phyloP scores from a whole-genome alignment of 2,329 filamentous ascomycete species.

The Colletotrichum liaoningense region DNA sequence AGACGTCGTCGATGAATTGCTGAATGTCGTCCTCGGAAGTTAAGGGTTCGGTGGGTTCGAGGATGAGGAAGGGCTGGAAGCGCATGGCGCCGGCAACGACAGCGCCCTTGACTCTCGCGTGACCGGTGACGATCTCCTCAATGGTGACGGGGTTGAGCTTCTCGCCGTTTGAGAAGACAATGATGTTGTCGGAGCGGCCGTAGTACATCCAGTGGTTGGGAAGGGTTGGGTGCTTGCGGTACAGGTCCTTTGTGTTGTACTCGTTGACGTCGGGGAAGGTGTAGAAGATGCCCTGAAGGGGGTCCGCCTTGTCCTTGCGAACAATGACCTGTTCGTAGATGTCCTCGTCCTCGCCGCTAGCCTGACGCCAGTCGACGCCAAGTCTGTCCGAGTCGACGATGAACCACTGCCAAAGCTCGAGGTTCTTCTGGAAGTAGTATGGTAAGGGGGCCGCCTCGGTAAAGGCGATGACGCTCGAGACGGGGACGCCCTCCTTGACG shows the following conservation, averaged over 20 bases:
- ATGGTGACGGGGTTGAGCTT: slow-evolving; percentile 60
- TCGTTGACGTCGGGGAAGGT: slow-evolving; percentile 49
- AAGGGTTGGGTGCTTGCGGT: slow-evolving; percentile 49
- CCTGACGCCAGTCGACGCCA: slow-evolving; percentile 53
- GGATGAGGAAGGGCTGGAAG: slow-evolving; percentile 59
- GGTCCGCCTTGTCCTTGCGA: slow-evolving; percentile 49
- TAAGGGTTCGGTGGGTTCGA: slow-evolving; percentile 55
- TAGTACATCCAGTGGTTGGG: slow-evolving; percentile 48
- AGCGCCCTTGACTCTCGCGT: slow-evolving; percentile 53
- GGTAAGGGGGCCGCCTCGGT: slow-evolving; percentile 54
- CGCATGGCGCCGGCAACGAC: slow-evolving; percentile 57
- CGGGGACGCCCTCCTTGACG: slow-evolving; percentile 45
- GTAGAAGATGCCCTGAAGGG: slow-evolving; percentile 54
- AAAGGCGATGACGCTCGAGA: slow-evolving; percentile 52
- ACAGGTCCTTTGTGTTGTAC: slow-evolving; percentile 57
- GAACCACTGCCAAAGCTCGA: slow-evolving; percentile 30
- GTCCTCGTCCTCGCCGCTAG: slow-evolving; percentile 43
- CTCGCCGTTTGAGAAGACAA: slow-evolving; percentile 62
- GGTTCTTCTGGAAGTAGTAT: slow-evolving; percentile 50
- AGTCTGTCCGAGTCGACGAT: slow-evolving; percentile 50
- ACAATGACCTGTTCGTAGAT: slow-evolving; percentile 53
- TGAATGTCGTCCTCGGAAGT: slow-evolving; percentile 36
- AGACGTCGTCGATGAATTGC: slow-evolving; percentile 54
- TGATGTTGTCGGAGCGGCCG: slow-evolving; percentile 52
- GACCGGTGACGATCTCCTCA: slow-evolving; percentile 52